These are phyloP conservation scores for Alternaria sp. DNA, from an alignment of 2,329 filamentous ascomycete genomes.

Conservation along the genomic window DNA sequence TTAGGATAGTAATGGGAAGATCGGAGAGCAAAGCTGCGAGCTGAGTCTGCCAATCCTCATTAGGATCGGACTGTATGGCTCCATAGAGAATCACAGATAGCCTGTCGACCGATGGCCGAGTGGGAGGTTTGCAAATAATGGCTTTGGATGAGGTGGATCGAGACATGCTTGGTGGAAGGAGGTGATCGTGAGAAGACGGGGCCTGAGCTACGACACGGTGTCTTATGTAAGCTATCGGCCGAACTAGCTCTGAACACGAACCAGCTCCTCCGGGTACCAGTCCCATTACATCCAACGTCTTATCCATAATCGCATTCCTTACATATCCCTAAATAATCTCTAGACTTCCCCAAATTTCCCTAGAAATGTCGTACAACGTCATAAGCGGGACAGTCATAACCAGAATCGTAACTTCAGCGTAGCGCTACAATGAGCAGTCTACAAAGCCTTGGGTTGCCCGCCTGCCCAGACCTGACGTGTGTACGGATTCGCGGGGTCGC, in stretches of 20 bases:
- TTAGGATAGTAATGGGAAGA: conserved; percentile 63
- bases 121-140: conserved; percentile 36
- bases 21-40: conserved; percentile 53
- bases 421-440: neutral
- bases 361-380: neutral
- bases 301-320: neutral
- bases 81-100: conserved; percentile 66
- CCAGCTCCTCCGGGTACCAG: neutral
- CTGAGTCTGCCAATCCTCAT: conserved; percentile 61
- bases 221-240: conserved; percentile 5
- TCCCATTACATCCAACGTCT: neutral
- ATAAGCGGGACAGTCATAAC: neutral
- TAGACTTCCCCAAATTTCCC: neutral
- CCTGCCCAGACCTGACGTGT: conserved; percentile 6
- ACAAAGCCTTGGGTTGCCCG: conserved; percentile 1
- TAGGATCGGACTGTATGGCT: conserved; percentile 55
- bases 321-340: too few relatives aligned
- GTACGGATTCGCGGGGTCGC: conserved; percentile 7
- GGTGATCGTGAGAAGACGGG: conserved; percentile 1
- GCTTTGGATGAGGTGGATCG: conserved; percentile 19
- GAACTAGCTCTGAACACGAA: neutral
- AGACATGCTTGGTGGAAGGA: conserved; percentile 21
- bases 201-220: neutral
- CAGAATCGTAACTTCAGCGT: neutral
- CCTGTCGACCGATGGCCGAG: conserved; percentile 22